Conservation (phyloP, 1,139 yeast genomes). For the Saccharomyces hybrid region DNA sequence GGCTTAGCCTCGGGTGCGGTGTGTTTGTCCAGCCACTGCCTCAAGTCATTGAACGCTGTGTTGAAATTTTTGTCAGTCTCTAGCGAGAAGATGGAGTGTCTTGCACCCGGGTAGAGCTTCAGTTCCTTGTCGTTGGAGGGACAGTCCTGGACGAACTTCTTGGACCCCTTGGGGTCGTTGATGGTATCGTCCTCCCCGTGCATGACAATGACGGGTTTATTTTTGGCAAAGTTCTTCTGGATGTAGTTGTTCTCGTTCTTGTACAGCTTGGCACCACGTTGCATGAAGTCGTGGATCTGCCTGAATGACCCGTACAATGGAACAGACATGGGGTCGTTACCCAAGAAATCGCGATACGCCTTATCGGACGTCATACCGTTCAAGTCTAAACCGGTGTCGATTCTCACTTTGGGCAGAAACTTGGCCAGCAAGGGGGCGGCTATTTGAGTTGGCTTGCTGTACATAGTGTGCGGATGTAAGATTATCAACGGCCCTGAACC, state of each 20-base stretch:
- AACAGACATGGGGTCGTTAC: slow-evolving; percentile 39
- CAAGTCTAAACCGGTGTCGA: slow-evolving; percentile 49
- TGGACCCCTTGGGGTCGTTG: slow-evolving; percentile 50
- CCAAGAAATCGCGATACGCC: slow-evolving; percentile 41
- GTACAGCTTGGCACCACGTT: slow-evolving; percentile 27
- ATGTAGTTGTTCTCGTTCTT: slow-evolving; percentile 33
- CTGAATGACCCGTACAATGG: slow-evolving; percentile 41
- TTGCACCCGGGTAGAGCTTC: slow-evolving; percentile 31
- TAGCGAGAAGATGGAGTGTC: slow-evolving; percentile 32
- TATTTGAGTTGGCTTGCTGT: slow-evolving; percentile 42
- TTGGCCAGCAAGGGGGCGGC: slow-evolving; percentile 44
- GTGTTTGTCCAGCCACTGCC: slow-evolving; percentile 19
- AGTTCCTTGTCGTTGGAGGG: slow-evolving; percentile 33
- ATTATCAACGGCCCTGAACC: slow-evolving; percentile 62
- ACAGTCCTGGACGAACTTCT: slow-evolving; percentile 37
- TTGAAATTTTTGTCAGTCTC: slow-evolving; percentile 24
- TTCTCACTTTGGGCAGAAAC: slow-evolving; percentile 45
- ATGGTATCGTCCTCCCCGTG: slow-evolving; percentile 51
- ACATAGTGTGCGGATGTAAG: slow-evolving; percentile 52
- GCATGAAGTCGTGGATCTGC: slow-evolving; percentile 57
- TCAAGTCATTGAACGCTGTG: slow-evolving; percentile 17
- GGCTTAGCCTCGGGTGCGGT: not conserved
- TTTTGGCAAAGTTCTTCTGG: slow-evolving; percentile 39
- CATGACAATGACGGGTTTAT: slow-evolving; percentile 43
- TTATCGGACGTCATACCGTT: slow-evolving; percentile 52